Conservation (phyloP, 768 basidiomycete species). For the Pleurotus tuber-regium region DNA sequence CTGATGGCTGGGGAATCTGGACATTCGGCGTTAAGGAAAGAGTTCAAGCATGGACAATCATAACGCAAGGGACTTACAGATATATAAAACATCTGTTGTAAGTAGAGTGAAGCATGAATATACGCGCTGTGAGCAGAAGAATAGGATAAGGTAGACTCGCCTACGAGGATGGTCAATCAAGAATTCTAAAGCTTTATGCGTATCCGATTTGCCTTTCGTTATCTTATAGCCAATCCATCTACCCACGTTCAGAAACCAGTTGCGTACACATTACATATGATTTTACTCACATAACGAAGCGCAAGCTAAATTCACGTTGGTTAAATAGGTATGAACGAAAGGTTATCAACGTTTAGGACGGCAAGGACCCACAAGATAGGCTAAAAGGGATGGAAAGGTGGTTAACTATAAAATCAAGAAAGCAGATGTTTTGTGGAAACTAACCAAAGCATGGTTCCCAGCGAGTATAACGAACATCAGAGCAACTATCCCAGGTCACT, state of each 20-base stretch:
- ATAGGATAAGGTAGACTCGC: constrained; percentile 31
- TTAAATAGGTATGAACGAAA: neutral
- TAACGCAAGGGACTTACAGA: constrained; percentile 30
- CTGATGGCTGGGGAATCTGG: constrained; percentile 67
- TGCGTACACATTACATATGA: neutral
- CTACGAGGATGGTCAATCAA: constrained; percentile 76
- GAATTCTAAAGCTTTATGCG: constrained; percentile 60
- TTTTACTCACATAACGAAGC: constrained; percentile 53
- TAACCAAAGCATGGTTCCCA: constrained; percentile 73
- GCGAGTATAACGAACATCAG: constrained; percentile 66
- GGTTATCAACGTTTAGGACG: neutral
- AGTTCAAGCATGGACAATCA: no score
- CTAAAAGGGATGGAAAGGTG: constrained; percentile 25
- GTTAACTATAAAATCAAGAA: neutral
- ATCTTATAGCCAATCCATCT: constrained; percentile 67
- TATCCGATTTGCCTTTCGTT: constrained; percentile 39
- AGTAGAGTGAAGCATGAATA: neutral
- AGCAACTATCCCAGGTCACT: constrained; percentile 31
- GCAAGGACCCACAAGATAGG: constrained; percentile 54
- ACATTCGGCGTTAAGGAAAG: neutral
- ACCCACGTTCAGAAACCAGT: neutral
- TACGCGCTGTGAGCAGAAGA: neutral
- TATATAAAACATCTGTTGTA: constrained; percentile 57
- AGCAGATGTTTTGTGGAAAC: constrained; percentile 21
- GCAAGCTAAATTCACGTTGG: constrained; percentile 39